These are phyloP conservation scores for Zasmidium citrigriseum DNA, from an alignment of 2,329 filamentous ascomycete species.

Conservation along the genomic window DNA sequence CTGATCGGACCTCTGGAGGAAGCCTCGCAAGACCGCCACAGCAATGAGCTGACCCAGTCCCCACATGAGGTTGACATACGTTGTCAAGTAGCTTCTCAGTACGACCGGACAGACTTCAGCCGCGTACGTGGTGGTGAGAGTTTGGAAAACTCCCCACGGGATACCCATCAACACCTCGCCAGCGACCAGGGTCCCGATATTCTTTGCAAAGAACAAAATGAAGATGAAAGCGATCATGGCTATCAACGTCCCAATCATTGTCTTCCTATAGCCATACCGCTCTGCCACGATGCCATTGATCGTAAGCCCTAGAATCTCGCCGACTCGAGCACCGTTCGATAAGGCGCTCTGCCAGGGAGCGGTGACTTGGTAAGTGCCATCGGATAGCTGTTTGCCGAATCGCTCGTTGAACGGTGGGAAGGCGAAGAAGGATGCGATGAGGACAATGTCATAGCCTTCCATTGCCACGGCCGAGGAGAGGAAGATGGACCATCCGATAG, in stretches of 20 bases:
- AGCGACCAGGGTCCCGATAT: conserved; percentile 30
- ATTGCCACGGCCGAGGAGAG: conserved; percentile 42
- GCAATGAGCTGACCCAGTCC: conserved; percentile 61
- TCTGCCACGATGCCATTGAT: conserved; percentile 68
- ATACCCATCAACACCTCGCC: conserved; percentile 34
- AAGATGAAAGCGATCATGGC: conserved; percentile 58
- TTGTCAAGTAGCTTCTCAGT: conserved; percentile 59
- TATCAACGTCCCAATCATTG: conserved; percentile 60
- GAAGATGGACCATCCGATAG: conserved; percentile 40
- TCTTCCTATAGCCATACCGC: conserved; percentile 42
- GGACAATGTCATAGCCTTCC: conserved; percentile 43
- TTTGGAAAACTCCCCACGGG: conserved; percentile 32
- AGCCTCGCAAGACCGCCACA: conserved; percentile 35
- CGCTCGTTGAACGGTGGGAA: conserved; percentile 31
- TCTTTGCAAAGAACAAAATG: conserved; percentile 43
- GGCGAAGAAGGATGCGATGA: conserved; percentile 39
- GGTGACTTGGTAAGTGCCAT: conserved; percentile 48
- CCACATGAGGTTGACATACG: conserved; percentile 63
- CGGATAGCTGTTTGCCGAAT: conserved; percentile 42
- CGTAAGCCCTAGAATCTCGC: conserved; percentile 67
- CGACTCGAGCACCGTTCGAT: conserved; percentile 56
- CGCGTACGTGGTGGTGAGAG: conserved; percentile 60
- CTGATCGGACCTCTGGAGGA: conserved; percentile 21
- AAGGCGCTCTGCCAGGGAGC: conserved; percentile 61
- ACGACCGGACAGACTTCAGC: conserved; percentile 64